phyloP scores from a whole-genome alignment of 768 basidiomycete species.

The Naganishia friedmannii region DNA sequence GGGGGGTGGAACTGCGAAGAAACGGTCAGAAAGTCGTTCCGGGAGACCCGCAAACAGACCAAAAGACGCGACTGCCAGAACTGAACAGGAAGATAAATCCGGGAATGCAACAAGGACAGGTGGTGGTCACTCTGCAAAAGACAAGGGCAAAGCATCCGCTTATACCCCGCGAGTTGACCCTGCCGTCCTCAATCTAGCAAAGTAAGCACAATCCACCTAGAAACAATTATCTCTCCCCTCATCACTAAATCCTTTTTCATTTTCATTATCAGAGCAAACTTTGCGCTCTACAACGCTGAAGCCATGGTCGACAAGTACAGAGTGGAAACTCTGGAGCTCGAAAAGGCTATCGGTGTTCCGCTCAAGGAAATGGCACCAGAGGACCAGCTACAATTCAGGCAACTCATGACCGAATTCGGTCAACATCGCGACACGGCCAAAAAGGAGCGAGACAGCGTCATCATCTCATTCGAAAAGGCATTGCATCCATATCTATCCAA shows the following conservation, averaged over 20 bases:
- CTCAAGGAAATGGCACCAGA: neutral
- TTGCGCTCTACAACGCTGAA: constrained; percentile 18
- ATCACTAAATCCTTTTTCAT: neutral
- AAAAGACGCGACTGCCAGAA: neutral
- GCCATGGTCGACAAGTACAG: constrained; percentile 20
- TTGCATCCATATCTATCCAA: neutral
- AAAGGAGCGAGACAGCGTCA: constrained; percentile 7
- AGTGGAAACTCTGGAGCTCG: neutral
- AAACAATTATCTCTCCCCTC: neutral
- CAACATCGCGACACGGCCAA: constrained; percentile 10
- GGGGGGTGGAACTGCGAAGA: neutral
- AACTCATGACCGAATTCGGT: constrained; percentile 7
- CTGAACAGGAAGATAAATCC: neutral
- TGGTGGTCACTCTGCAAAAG: constrained; percentile 15
- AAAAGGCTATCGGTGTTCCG: neutral
- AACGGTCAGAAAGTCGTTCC: neutral
- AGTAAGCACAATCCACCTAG: neutral
- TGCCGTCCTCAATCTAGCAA: constrained; percentile 19
- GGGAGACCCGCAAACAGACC: neutral
- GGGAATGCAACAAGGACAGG: neutral
- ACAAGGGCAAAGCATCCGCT: constrained; percentile 1
- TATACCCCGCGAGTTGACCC: constrained; percentile 17
- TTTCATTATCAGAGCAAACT: too few species aligned
- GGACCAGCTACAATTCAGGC: neutral
- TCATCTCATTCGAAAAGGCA: neutral